These are phyloP conservation scores for Trypanosomatidae sp. DNA, from an alignment of 208 protist genomes.

Conservation along the genomic window DNA sequence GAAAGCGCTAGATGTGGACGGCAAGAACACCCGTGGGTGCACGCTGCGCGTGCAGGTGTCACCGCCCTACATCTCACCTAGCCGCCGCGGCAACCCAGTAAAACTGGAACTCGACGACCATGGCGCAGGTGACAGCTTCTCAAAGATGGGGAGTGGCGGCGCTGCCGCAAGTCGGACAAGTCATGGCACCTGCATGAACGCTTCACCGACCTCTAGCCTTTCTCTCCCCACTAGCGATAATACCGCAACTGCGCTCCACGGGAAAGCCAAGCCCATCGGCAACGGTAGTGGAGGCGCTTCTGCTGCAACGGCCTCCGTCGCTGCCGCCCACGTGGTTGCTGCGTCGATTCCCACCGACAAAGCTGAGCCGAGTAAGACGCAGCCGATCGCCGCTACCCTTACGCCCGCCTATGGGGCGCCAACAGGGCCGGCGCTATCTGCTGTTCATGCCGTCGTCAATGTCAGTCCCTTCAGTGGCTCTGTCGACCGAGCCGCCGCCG, in stretches of 20 bases:
- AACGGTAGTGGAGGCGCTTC: background rate
- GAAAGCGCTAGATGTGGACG: slow-evolving; percentile 71
- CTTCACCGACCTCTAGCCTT: slow-evolving; percentile 7
- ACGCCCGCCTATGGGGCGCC: background rate
- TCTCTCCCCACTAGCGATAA: background rate
- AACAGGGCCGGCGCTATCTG: background rate
- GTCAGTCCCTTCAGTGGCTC: background rate
- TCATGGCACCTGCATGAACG: background rate
- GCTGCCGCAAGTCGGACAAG: background rate
- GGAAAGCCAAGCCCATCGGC: background rate
- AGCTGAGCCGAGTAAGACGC: background rate
- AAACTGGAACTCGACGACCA: slow-evolving; percentile 13
- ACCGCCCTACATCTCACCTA: slow-evolving; percentile 66
- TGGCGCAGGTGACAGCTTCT: background rate
- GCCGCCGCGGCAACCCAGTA: slow-evolving; percentile 57
- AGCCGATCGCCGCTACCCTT: background rate
- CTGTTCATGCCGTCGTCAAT: background rate
- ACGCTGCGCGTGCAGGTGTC: slow-evolving; percentile 83
- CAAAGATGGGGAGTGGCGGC: background rate
- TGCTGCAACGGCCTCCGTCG: background rate
- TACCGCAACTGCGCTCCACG: background rate
- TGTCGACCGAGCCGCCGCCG: slow-evolving; percentile 10
- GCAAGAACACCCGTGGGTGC: slow-evolving; percentile 78
- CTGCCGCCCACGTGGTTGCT: background rate
- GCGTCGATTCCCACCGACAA: background rate